Conservation (phyloP, 192 early-diverging fungal genomes). For the Mortierella alpina region DNA sequence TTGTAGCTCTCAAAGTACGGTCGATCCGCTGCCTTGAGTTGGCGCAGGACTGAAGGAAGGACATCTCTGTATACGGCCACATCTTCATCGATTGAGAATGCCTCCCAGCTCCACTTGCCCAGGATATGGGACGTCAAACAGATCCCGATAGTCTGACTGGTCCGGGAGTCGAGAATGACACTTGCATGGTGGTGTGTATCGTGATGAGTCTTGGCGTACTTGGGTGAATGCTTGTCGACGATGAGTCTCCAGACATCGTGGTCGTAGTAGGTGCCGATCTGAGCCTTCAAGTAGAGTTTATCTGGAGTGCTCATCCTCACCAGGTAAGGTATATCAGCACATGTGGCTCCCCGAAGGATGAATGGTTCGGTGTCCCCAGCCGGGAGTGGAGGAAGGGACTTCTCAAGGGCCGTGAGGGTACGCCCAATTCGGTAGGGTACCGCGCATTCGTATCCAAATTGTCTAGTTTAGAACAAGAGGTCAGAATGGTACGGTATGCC, state of each 20-base stretch:
- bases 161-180: constrained; percentile 14
- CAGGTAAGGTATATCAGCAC: constrained; percentile 8
- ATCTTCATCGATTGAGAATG: not conserved
- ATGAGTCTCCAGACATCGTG: constrained; percentile 9
- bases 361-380: not conserved
- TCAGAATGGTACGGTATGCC: not conserved
- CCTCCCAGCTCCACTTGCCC: constrained; percentile 11
- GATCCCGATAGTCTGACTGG: constrained; percentile 14
- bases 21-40: constrained; percentile 10
- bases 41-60: not conserved
- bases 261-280: constrained; percentile 9
- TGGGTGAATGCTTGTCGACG: not conserved
- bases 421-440: not conserved
- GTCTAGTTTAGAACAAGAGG: not conserved
- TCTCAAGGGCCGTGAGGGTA: not conserved
- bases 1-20: constrained; percentile 18
- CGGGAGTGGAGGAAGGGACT: not conserved
- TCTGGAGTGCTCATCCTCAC: constrained; percentile 4
- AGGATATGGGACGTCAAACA: not conserved
- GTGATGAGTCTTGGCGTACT: not conserved
- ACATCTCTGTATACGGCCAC: not conserved
- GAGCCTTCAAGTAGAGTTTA: not conserved
- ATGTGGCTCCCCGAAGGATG: constrained; percentile 3
- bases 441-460: constrained; percentile 40
- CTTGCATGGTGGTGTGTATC: constrained; percentile 10